A percentile compares a stretch with the other conserved stretches of the same genome.
Conservation (phyloP, 352 stramenopile species). For the Thraustochytrium striatum region DNA sequence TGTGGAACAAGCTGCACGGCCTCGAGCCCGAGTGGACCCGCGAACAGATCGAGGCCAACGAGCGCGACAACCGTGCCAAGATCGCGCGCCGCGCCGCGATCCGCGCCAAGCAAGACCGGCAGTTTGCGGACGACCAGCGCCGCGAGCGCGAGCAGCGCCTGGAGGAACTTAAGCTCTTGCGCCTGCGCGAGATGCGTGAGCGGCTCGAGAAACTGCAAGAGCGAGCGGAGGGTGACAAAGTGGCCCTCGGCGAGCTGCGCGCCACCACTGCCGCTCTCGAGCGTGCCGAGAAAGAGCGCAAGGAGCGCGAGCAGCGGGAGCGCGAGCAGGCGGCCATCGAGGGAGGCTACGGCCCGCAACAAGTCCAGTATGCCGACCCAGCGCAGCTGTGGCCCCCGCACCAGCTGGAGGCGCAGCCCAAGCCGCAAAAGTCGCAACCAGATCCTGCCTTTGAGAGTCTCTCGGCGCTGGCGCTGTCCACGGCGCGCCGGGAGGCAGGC, state of each 20-base stretch:
- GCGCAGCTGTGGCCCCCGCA: constrained; percentile 31
- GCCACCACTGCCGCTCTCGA: background rate
- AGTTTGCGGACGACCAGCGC: constrained; percentile 2
- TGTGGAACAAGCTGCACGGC: background rate
- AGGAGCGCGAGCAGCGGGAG: constrained; percentile 28
- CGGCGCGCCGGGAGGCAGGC: background rate
- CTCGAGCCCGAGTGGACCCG: background rate
- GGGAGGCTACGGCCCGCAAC: constrained; percentile 35
- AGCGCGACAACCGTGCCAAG: constrained; percentile 15
- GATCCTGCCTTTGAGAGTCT: background rate
- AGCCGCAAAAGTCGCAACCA: background rate
- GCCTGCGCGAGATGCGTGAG: background rate
- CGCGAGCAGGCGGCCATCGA: constrained; percentile 34
- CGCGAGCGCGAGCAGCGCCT: constrained; percentile 1
- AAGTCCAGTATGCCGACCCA: background rate
- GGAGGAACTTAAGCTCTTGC: constrained; percentile 19
- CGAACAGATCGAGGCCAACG: background rate
- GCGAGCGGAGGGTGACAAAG: background rate
- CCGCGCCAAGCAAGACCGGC: background rate
- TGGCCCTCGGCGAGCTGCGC: constrained; percentile 5
- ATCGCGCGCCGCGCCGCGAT: constrained; percentile 26
- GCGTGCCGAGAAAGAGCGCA: background rate
- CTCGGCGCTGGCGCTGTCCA: background rate
- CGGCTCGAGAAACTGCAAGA: background rate
- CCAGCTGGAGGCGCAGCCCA: constrained; percentile 32